phyloP scores from a whole-genome alignment of 208 protist species.

The Novymonas esmeraldas region DNA sequence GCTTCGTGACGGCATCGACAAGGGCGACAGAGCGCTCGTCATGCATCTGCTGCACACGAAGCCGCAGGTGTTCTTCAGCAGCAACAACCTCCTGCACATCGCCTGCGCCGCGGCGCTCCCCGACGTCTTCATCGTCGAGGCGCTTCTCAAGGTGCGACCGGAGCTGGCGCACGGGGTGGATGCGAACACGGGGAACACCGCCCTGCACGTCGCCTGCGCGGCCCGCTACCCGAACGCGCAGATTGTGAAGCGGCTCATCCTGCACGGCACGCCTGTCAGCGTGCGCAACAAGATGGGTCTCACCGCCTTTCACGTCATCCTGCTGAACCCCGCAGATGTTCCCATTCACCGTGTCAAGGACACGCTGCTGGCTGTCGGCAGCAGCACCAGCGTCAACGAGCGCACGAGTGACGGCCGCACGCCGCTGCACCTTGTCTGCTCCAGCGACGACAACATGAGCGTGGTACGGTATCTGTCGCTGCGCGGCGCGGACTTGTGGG shows the following conservation, averaged over 20 bases:
- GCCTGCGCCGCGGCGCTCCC: conserved; percentile 29
- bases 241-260: conserved; percentile 37
- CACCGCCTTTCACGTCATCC: conserved; percentile 48
- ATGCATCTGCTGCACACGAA: conserved; percentile 34
- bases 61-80: conserved; percentile 27
- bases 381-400: conserved; percentile 40
- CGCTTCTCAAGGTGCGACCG: conserved; percentile 35
- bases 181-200: conserved; percentile 37
- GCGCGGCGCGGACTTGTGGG: conserved; percentile 29
- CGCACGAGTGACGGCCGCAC: conserved; percentile 36
- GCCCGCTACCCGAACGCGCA: conserved; percentile 20
- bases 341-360: conserved; percentile 34
- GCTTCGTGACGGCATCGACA: conserved; percentile 32
- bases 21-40: conserved; percentile 29
- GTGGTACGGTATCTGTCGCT: conserved; percentile 34
- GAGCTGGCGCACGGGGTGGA: conserved; percentile 45
- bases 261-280: conserved; percentile 5
- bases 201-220: conserved; percentile 48
- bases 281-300: conserved; percentile 34
- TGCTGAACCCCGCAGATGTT: conserved; percentile 36
- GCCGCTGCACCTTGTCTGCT: conserved; percentile 43
- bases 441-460: conserved; percentile 26
- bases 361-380: conserved; percentile 35
- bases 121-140: conserved; percentile 23
- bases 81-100: conserved; percentile 42